Evolutionary conservation across 1,139 yeast species (phyloP), one percentile per base, ranked within the genome.

Genomic region (Pichia sp.): DNA sequence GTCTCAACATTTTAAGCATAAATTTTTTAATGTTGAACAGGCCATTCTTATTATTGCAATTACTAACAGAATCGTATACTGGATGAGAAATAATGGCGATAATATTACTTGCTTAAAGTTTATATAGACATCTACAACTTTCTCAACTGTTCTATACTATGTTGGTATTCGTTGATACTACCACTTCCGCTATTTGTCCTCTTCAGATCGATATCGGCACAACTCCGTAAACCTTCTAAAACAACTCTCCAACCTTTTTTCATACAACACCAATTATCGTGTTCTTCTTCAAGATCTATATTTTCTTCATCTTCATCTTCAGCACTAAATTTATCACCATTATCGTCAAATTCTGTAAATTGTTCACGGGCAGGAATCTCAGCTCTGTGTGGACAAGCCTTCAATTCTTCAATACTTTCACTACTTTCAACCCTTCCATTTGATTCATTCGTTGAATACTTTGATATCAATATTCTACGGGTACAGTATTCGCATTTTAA

Each of bases 221-320:
- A 46, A n/a, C 55, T 46, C 1, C 57, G 49, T 46, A 58, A 18
- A 51, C 62, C 50, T 31, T 48, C 52, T 16, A 48, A 41, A 28
- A 53, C 51, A n/a, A 54, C 34, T 30, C 55, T 29, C 57, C 57
- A 54, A 1, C 57, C 57, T 8, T 42, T 44, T 19, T 39, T 47
- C 55, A 54, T 52, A 33, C 70, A 64, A 36, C 70, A 68, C 73
- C 73, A 71, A 19, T 47, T 42, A 25, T 64, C 65, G 52, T 70
- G 73, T 41, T 70, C 73, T 3, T 57, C 58, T 5, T 66, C 39
- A 1, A 69, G 47, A 51, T 69, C 62, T 31, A 64, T 55, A 5
- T 53, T 56, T 5, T 57, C 61, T 11, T 54, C 59, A 13, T 58
- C 60, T 16, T 54, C 53, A 3, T 49, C 55, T 1, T 45, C 49